Conservation (phyloP, 805 yeast genomes). For the Cyberlindnera xishuangbannaensis region DNA sequence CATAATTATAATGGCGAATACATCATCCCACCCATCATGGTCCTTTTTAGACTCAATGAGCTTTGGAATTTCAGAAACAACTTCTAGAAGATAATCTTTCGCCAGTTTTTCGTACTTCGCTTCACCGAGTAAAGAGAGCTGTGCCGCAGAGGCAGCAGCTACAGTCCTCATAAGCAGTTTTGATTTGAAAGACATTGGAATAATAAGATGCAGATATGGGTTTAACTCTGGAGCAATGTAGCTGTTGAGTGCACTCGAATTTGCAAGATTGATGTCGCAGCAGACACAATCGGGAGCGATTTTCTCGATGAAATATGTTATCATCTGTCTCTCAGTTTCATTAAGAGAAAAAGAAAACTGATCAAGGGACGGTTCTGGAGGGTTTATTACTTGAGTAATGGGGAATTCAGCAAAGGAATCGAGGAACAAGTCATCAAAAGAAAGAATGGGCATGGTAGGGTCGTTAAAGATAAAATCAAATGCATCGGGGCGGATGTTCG, state of each 20-base stretch:
- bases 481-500: conserved; percentile 9
- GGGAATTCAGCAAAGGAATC: conserved; percentile 21
- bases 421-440: conserved; percentile 18
- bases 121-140: conserved; percentile 28
- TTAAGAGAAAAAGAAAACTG: conserved; percentile 11
- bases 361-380: conserved; percentile 12
- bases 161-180: conserved; percentile 30
- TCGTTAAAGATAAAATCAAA: conserved; percentile 16
- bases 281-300: conserved; percentile 38
- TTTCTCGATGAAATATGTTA: conserved; percentile 29
- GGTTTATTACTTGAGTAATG: conserved; percentile 12
- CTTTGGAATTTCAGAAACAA: conserved; percentile 28
- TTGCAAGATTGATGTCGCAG: conserved; percentile 24
- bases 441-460: conserved; percentile 7
- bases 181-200: conserved; percentile 32
- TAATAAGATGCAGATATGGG: conserved; percentile 34
- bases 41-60: conserved; percentile 25
- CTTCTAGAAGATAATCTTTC: conserved; percentile 24
- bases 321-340: conserved; percentile 17
- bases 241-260: conserved; percentile 11
- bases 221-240: conserved; percentile 26
- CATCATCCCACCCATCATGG: conserved; percentile 34
- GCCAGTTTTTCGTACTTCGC: conserved; percentile 25
- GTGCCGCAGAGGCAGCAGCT: conserved; percentile 33
- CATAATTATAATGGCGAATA: conserved; percentile 34